Conservation (phyloP, 768 basidiomycete species). For the Pulveroboletus sp. region DNA sequence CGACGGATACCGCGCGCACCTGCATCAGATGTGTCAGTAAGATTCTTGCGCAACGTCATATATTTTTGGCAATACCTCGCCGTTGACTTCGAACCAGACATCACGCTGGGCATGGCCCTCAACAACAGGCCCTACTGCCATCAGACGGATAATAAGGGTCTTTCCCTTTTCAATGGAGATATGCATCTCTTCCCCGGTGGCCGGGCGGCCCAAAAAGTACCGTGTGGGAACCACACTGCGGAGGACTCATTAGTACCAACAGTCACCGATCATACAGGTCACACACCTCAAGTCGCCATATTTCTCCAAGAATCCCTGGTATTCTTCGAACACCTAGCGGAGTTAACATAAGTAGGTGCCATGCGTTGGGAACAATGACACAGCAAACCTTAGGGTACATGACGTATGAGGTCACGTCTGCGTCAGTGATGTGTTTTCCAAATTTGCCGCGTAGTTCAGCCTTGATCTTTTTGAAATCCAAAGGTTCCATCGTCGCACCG, state of each 20-base stretch:
- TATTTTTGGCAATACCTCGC: conserved; percentile 58
- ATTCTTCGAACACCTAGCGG: conserved; percentile 91
- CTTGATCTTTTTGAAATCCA: conserved; percentile 97
- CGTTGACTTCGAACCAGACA: conserved; percentile 98
- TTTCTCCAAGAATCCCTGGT: conserved; percentile 90
- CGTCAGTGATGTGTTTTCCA: conserved; percentile 91
- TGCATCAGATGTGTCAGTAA: conserved; percentile 31
- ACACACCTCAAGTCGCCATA: conserved; percentile 90
- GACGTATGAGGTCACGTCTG: conserved; percentile 91
- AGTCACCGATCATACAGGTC: conserved; percentile 1
- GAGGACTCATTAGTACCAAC: conserved; percentile 14
- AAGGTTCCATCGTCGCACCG: conserved; percentile 79
- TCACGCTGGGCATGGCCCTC: conserved; percentile 91
- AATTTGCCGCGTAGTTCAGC: conserved; percentile 89
- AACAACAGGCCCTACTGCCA: conserved; percentile 93
- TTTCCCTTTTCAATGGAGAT: conserved; percentile 96
- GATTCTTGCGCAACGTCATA: conserved; percentile 10
- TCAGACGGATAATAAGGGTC: conserved; percentile 92
- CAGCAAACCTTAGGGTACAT: conserved; percentile 94
- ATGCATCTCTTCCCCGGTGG: conserved; percentile 93
- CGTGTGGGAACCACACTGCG: conserved; percentile 92
- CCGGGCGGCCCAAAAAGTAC: conserved; percentile 93
- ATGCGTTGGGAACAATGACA: conserved; percentile 5
- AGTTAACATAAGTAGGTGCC: conserved; percentile 10
- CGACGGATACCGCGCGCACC: conserved; percentile 93